Evolutionary conservation across 2,329 filamentous ascomycete genomes (phyloP).

Genomic region (Zymoseptoria ardabiliae): DNA sequence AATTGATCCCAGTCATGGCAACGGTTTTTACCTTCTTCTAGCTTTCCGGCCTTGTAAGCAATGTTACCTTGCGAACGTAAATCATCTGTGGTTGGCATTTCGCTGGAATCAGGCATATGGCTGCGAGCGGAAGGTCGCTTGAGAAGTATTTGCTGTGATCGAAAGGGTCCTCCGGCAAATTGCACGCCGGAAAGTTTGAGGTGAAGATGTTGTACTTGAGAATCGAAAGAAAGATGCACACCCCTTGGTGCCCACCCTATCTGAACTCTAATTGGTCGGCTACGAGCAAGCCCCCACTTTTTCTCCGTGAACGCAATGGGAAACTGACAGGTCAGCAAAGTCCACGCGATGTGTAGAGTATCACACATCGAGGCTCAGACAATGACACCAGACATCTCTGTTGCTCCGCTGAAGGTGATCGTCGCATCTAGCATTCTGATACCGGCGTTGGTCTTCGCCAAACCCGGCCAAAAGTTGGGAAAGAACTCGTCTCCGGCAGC

Average conservation of each 20-base stretch:
- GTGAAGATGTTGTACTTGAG: neutral
- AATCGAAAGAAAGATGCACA: neutral
- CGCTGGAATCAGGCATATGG: neutral
- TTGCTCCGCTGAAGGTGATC: neutral
- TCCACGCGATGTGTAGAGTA: neutral
- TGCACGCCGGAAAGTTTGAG: neutral
- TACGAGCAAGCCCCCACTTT: neutral
- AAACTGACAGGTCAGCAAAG: neutral
- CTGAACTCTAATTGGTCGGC: neutral
- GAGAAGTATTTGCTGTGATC: neutral
- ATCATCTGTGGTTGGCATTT: neutral
- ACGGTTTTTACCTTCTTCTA: conserved; percentile 6
- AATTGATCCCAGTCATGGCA: neutral
- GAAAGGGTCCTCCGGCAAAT: neutral
- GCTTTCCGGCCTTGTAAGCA: conserved; percentile 11
- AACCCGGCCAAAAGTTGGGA: neutral
- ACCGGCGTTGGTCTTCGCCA: neutral
- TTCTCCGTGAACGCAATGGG: neutral
- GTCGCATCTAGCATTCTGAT: neutral
- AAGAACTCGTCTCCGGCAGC: neutral
- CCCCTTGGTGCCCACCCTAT: neutral
- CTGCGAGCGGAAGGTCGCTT: neutral
- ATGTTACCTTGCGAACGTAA: conserved; percentile 10
- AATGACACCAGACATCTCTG: neutral
- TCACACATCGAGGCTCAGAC: neutral